Percentiles rank a stretch among this genome's conserved stretches.
phyloP scores from a whole-genome alignment of 495 filamentous ascomycete genomes.

The Daldinia loculata region DNA sequence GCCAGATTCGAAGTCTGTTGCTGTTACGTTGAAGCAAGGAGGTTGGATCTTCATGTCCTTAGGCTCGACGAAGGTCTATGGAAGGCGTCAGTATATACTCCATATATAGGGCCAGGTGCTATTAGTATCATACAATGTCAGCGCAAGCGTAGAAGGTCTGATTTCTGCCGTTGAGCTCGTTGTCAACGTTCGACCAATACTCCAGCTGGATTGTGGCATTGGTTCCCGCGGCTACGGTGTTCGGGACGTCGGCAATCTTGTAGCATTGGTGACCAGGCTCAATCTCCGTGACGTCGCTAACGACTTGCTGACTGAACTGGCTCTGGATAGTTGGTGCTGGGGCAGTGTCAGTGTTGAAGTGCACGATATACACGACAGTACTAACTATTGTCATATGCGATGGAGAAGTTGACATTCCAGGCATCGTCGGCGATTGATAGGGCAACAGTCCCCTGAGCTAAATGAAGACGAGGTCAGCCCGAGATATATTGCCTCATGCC shows the following conservation, averaged over 20 bases:
- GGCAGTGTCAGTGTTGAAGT: neutral
- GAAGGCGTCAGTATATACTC: neutral
- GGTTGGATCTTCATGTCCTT: conserved; percentile 51
- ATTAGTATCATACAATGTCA: conserved; percentile 48
- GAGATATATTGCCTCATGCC: neutral
- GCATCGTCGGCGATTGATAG: conserved; percentile 55
- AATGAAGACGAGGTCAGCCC: conserved; percentile 11
- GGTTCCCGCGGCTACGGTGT: conserved; percentile 48
- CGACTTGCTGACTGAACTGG: conserved; percentile 54
- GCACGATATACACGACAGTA: neutral
- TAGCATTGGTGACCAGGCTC: conserved; percentile 62
- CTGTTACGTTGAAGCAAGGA: conserved; percentile 62
- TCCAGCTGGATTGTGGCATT: conserved; percentile 64
- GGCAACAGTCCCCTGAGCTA: conserved; percentile 46
- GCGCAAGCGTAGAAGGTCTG: conserved; percentile 63
- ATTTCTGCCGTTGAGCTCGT: conserved; percentile 48
- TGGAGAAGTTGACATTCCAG: conserved; percentile 56
- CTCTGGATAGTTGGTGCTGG: conserved; percentile 52
- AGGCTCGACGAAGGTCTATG: conserved; percentile 53
- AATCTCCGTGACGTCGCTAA: conserved; percentile 50
- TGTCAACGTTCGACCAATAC: conserved; percentile 57
- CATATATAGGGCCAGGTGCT: no score
- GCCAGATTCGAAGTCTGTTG: conserved; percentile 46
- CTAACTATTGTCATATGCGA: conserved; percentile 58
- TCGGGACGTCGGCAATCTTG: conserved; percentile 52